A percentile compares a stretch with the other conserved stretches of the same genome.
Conservation (phyloP, 331 rosid genomes). For the Quercus phellos region DNA sequence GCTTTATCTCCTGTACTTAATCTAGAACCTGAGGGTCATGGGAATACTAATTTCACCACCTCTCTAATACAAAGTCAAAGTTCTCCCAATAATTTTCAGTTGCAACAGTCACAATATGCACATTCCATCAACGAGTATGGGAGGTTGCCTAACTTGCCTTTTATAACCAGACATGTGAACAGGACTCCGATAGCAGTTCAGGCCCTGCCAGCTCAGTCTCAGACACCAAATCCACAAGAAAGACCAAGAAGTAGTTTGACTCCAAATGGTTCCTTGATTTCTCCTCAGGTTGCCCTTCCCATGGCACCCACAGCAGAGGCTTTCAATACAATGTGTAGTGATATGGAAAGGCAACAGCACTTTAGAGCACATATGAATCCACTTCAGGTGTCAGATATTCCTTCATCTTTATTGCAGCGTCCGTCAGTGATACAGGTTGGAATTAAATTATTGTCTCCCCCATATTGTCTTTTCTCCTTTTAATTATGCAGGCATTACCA, state of each 20-base stretch:
- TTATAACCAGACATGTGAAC: slow-evolving; percentile 19
- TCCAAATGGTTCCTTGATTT: slow-evolving; percentile 32
- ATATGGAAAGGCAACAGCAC: slow-evolving; percentile 52
- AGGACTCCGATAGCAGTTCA: slow-evolving; percentile 69
- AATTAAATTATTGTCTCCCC: slow-evolving; percentile 1
- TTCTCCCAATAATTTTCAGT: slow-evolving; percentile 34
- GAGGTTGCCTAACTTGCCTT: slow-evolving; percentile 13
- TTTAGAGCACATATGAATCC: slow-evolving; percentile 41
- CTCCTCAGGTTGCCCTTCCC: slow-evolving; percentile 44
- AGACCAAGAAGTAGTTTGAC: slow-evolving; percentile 37
- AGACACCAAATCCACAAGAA: slow-evolving; percentile 34
- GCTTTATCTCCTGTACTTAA: slow-evolving; percentile 39
- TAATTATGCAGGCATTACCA: not conserved
- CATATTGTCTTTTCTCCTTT: slow-evolving; percentile 4
- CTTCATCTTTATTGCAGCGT: slow-evolving; percentile 37
- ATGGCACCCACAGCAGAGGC: slow-evolving; percentile 32
- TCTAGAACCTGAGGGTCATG: slow-evolving; percentile 41
- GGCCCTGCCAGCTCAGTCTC: slow-evolving; percentile 74
- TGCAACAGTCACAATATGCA: slow-evolving; percentile 29
- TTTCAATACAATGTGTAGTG: slow-evolving; percentile 32
- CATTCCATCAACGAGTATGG: slow-evolving; percentile 45
- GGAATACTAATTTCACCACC: slow-evolving; percentile 22
- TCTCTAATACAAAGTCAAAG: slow-evolving; percentile 39
- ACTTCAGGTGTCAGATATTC: slow-evolving; percentile 40
- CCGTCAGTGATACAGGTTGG: slow-evolving; percentile 54